Evolutionary conservation across 352 stramenopile genomes (phyloP), one percentile per base, ranked within the genome.

Genomic region (Phytophthora pseudosyringae): DNA sequence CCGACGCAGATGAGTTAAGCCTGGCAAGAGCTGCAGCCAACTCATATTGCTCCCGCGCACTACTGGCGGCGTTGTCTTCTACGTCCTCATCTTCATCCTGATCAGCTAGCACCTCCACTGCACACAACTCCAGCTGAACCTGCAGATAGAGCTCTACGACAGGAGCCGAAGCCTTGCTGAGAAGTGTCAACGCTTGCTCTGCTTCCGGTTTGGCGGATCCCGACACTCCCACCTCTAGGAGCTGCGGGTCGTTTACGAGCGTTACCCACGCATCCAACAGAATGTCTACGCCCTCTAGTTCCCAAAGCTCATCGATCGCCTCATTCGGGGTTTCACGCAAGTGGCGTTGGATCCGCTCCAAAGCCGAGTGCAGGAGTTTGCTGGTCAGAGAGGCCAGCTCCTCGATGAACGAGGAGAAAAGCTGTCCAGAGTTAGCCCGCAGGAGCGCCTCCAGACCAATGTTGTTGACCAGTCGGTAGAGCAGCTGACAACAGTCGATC

Each of bases 21-120:
- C 84, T 74, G 3, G 84, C 84, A 3, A 95, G 71, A 16, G 84
- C 78, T 2, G 88, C 82, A 3, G 86, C 88, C 10, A 92, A 52
- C 51, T 90, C 86, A 49, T 89, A 81, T 47, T 95, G 86, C 33
- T 94, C 88, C 1, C 67, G 74, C 26, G 78, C 52, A 38, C 75
- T 78, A 21, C 78, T 90, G 28, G 79, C 71, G 6, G 83, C 86
- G 35, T 90, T 86, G 70, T 93, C 84, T 61, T 95, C 86, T 36
- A 94, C 84, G 33, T 95, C 86, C 71, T 95, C 86, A 39, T 93
- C 78, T 67, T 95, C 84, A 59, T 93, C 82, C 45, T 91, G 74
- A 2, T 93, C 86, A 0, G 77, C 78, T 15, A 91, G 50, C 8
- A 78, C 84, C 33, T 94, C 84, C 3, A 88, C 73, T 4, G 75